Conservation (phyloP, 2,329 filamentous ascomycete species). For the Chrysosporium queenslandicum region DNA sequence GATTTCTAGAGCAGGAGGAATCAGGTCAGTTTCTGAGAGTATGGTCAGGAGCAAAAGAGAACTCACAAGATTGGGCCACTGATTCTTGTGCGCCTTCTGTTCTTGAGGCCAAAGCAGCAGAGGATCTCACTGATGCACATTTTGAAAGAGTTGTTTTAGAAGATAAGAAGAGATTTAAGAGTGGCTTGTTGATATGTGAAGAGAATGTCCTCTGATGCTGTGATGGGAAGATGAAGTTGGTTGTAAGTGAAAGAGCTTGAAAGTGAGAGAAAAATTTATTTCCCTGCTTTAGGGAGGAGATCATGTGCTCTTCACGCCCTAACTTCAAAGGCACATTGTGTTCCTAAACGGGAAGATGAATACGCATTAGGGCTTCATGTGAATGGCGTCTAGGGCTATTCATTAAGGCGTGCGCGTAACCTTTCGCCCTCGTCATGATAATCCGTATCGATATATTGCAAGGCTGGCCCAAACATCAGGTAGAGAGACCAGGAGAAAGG, state of each 20-base stretch:
- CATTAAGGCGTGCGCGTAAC: background rate
- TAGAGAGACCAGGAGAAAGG: background rate
- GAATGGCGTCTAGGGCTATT: background rate
- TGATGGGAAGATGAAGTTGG: background rate
- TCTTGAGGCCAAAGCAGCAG: background rate
- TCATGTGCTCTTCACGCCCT: background rate
- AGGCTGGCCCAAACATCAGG: background rate
- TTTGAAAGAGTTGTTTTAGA: background rate
- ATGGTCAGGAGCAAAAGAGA: background rate
- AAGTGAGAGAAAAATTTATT: background rate
- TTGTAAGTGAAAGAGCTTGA: background rate
- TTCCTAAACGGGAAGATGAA: background rate
- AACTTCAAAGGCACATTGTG: background rate
- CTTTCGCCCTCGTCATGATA: background rate
- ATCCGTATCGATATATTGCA: background rate
- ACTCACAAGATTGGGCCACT: slow-evolving; percentile 3
- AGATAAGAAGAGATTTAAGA: background rate
- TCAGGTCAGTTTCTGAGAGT: background rate
- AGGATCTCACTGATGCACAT: background rate
- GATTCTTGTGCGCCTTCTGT: background rate
- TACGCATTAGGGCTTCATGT: background rate
- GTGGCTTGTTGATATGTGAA: too few relatives aligned
- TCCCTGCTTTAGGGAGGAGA: background rate
- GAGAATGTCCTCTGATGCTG: background rate
- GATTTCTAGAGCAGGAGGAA: background rate